phyloP scores from a whole-genome alignment of 768 basidiomycete species.

The Pisolithus sp. region DNA sequence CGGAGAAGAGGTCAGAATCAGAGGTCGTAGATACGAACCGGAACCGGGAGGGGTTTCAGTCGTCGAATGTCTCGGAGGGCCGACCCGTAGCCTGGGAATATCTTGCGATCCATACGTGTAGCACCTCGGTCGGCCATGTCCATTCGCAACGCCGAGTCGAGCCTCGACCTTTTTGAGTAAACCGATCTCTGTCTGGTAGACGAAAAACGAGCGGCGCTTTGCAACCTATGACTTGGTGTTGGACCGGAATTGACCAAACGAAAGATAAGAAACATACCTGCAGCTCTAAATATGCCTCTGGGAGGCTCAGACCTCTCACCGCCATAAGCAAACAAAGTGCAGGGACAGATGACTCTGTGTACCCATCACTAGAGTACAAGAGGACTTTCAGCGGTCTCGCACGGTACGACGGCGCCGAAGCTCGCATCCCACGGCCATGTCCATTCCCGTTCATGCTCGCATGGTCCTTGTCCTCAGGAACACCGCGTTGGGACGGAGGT shows the following conservation, averaged over 20 bases:
- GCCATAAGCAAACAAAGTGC: constrained; percentile 87
- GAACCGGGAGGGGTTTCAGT: constrained; percentile 1
- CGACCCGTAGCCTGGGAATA: constrained; percentile 12
- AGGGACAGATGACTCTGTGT: constrained; percentile 88
- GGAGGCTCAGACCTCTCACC: constrained; percentile 55
- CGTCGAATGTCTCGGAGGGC: constrained; percentile 4
- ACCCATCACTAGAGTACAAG: constrained; percentile 80
- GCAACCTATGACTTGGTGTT: constrained; percentile 33
- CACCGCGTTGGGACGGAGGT: constrained; percentile 1
- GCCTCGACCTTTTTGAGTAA: constrained; percentile 67
- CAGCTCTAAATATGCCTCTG: constrained; percentile 89
- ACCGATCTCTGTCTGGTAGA: constrained; percentile 77
- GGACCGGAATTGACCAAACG: background rate
- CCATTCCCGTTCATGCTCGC: constrained; percentile 1
- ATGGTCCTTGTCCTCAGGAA: constrained; percentile 4
- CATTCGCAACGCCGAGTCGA: constrained; percentile 27
- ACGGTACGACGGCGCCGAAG: constrained; percentile 29
- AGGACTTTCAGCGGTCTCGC: constrained; percentile 68
- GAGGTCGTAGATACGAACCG: constrained; percentile 13
- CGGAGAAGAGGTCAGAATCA: constrained; percentile 15
- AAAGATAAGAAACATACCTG: constrained; percentile 37
- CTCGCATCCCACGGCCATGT: constrained; percentile 8
- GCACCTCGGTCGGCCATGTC: constrained; percentile 19
- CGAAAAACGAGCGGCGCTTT: constrained; percentile 82
- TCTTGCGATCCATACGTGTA: constrained; percentile 13